Evolutionary conservation across 352 stramenopile genomes (phyloP).

Genomic region (Globisporangium heterothallicum): DNA sequence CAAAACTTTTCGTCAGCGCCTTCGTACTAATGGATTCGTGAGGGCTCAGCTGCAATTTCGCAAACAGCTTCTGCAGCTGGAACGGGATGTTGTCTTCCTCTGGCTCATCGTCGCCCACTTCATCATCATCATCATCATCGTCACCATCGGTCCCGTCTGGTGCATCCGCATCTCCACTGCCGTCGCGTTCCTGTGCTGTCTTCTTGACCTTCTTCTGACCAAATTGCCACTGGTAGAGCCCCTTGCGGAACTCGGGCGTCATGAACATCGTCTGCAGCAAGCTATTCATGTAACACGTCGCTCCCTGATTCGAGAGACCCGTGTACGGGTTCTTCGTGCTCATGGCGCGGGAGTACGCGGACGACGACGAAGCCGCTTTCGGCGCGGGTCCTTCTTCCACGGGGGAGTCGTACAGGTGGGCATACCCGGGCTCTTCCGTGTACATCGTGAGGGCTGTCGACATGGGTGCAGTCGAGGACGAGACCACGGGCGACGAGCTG

Average conservation of each 20-base stretch:
- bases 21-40: slow-evolving; percentile 71
- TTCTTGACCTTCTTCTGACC: slow-evolving; percentile 9
- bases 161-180: slow-evolving; percentile 21
- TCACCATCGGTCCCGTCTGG: neutral
- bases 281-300: slow-evolving; percentile 94
- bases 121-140: slow-evolving; percentile 12
- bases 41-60: slow-evolving; percentile 81
- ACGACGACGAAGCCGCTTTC: slow-evolving; percentile 15
- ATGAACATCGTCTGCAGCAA: slow-evolving; percentile 91
- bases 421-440: slow-evolving; percentile 29
- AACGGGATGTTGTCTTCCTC: slow-evolving; percentile 82
- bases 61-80: slow-evolving; percentile 91
- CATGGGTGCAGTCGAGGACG: slow-evolving; percentile 16
- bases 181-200: slow-evolving; percentile 2
- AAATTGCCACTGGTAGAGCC: slow-evolving; percentile 68
- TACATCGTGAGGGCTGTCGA: slow-evolving; percentile 45
- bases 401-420: slow-evolving; percentile 54
- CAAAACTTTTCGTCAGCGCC: slow-evolving; percentile 89
- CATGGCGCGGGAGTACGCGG: slow-evolving; percentile 8
- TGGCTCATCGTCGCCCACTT: slow-evolving; percentile 41
- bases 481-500: slow-evolving; percentile 5
- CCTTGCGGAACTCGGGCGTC: slow-evolving; percentile 82
- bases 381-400: slow-evolving; percentile 5
- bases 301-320: slow-evolving; percentile 86
- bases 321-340: slow-evolving; percentile 48